phyloP scores from a whole-genome alignment of 495 filamentous ascomycete genomes.

The Pseudevernia furfuracea region DNA sequence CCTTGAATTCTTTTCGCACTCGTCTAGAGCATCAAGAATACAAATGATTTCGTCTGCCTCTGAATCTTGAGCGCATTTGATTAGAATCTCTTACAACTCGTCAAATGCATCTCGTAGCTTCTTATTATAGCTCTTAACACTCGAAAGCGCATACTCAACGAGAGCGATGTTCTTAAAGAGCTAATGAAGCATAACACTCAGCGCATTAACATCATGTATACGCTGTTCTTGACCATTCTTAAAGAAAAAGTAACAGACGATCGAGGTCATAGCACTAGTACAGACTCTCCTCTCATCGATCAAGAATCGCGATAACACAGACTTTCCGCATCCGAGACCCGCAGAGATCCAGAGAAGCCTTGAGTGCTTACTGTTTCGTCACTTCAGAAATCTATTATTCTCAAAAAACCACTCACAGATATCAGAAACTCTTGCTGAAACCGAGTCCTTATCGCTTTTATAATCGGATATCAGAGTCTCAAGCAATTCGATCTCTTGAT shows the following conservation, averaged over 20 bases:
- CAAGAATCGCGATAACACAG: constrained; percentile 35
- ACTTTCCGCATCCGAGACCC: constrained; percentile 43
- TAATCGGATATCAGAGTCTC: constrained; percentile 30
- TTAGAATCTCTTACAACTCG: constrained; percentile 39
- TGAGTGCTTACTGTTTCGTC: constrained; percentile 26
- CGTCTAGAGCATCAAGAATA: constrained; percentile 39
- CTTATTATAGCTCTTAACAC: constrained; percentile 31
- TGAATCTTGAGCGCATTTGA: constrained; percentile 28
- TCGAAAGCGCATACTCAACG: constrained; percentile 26
- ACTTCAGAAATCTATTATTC: constrained; percentile 30
- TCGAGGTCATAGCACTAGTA: constrained; percentile 28
- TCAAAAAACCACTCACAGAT: constrained; percentile 36
- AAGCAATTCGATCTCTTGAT: constrained; percentile 25
- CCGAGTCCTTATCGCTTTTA: constrained; percentile 28
- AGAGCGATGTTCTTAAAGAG: constrained; percentile 32
- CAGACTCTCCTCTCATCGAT: constrained; percentile 30
- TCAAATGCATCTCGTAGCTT: constrained; percentile 31
- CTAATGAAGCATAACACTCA: constrained; percentile 40
- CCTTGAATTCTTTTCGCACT: constrained; percentile 30
- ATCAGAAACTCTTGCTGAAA: constrained; percentile 18
- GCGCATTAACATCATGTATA: constrained; percentile 28
- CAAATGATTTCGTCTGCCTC: constrained; percentile 41
- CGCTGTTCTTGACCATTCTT: constrained; percentile 36
- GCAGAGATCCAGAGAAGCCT: constrained; percentile 41
- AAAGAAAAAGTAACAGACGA: constrained; percentile 43